phyloP scores from a whole-genome alignment of 2,329 filamentous ascomycete species.

The Chaetomium sp. region DNA sequence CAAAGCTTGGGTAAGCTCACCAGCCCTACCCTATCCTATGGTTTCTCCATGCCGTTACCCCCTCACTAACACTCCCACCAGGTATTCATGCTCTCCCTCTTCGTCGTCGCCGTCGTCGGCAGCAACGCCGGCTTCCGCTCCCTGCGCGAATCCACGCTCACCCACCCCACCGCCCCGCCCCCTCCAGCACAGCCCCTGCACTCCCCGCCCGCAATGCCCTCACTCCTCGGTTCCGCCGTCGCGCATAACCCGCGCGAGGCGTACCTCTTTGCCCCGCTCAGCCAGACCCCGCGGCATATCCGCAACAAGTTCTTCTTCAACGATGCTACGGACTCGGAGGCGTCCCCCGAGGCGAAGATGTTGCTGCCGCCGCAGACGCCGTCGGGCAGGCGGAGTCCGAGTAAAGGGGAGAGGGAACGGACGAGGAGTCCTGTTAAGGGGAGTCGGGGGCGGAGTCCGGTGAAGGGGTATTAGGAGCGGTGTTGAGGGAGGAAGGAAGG shows the following conservation, averaged over 20 bases:
- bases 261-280: constrained; percentile 45
- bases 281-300: constrained; percentile 42
- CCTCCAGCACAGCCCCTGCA: constrained; percentile 22
- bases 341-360: constrained; percentile 38
- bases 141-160: constrained; percentile 28
- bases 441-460: constrained; percentile 15
- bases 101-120: constrained; percentile 42
- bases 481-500: not conserved
- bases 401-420: constrained; percentile 42
- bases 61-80: constrained; percentile 24
- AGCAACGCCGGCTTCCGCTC: constrained; percentile 44
- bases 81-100: constrained; percentile 46
- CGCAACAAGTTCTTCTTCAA: constrained; percentile 34
- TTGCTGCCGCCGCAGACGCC: constrained; percentile 42
- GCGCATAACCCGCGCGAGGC: constrained; percentile 33
- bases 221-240: constrained; percentile 23
- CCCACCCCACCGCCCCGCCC: constrained; percentile 8
- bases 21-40: not conserved
- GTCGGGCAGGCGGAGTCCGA: constrained; percentile 40
- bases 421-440: constrained; percentile 40
- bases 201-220: constrained; percentile 23
- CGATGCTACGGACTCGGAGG: constrained; percentile 47
- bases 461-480: constrained; percentile 14
- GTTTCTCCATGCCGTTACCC: not conserved
- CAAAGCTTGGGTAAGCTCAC: constrained; percentile 56